Conservation (phyloP, 1,284 basidiomycete species). For the Microbotryum lychnidis-dioicae region DNA sequence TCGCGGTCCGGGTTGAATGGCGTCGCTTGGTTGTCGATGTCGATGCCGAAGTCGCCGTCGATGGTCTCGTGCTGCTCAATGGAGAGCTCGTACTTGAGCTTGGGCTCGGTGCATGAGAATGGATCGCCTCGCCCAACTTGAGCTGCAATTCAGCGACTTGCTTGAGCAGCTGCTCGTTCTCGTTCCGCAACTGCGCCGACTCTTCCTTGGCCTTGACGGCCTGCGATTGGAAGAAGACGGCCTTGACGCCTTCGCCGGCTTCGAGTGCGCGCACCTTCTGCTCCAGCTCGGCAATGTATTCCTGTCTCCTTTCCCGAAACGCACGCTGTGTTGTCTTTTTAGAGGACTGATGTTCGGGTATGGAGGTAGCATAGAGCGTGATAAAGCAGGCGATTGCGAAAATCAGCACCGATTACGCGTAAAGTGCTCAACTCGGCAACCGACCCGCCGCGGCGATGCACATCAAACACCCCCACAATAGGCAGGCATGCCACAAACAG, state of each 20-base stretch:
- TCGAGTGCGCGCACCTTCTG: slow-evolving; percentile 32
- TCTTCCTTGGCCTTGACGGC: slow-evolving; percentile 30
- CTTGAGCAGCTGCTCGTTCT: slow-evolving; percentile 26
- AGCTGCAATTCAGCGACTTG: slow-evolving; percentile 17
- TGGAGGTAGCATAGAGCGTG: neutral
- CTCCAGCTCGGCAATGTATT: slow-evolving; percentile 32
- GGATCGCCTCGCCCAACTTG: neutral
- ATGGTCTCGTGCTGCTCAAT: no score
- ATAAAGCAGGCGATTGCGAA: neutral
- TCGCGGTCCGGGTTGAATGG: no score
- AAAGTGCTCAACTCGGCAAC: neutral
- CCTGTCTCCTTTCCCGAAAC: slow-evolving; percentile 29
- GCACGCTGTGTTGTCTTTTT: slow-evolving; percentile 27
- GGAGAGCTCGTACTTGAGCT: neutral
- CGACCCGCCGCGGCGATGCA: no score
- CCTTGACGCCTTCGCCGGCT: slow-evolving; percentile 32
- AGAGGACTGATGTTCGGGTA: neutral
- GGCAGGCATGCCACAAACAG: neutral
- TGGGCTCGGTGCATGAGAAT: neutral
- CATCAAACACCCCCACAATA: neutral
- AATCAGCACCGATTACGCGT: no score
- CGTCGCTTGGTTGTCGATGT: neutral
- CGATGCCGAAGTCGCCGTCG: neutral
- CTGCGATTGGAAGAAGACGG: slow-evolving; percentile 33
- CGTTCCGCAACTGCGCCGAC: slow-evolving; percentile 13